Evolutionary conservation across 306 rosid species (phyloP), one percentile per base, ranked within the genome.

Genomic region (Prinsepia uniflora): DNA sequence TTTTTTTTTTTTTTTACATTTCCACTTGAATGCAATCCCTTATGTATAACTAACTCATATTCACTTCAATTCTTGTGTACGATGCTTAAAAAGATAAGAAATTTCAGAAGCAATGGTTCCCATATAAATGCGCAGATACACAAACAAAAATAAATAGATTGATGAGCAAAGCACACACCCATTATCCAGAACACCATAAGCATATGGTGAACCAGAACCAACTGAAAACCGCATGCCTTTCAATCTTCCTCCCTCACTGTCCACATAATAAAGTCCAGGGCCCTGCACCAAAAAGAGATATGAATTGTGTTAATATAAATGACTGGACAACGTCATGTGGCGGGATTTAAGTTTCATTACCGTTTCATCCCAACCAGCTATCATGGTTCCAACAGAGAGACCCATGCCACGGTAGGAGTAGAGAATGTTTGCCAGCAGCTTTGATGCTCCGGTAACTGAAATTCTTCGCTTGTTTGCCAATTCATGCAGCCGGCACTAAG

Each of bases 281-380:
- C 99, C 99, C 97, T 94, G 73, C 71, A 70, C 22, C 45, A 36
- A 64, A 54, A 67, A 22, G 36, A 44, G 57, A 67, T 30, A 30
- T 64, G 73, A 41, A 47, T 40, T 42, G 24, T 15, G 14, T 19
- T 43, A 79, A 6, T 19, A 58, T 10, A 60, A 67, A n/a, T 17
- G 18, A 19, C 18, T 9, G n/a, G 22, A 14, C 22, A 43, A 24
- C 0, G 0, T 43, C 1, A 45, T 15, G 43, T 6, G 42, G 12
- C 6, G 7, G 9, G 41, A 54, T 58, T 57, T 18, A 9, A 9
- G 55, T 70, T 36, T 41, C 63, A 45, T 81, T 94, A 94, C 99
- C 83, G 96, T 94, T 70, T 91, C 99, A 72, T 91, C 97, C 99
- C 99, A 94, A 77, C 99, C 99, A 59, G 99, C 99, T 22, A 91